Base-by-base conservation (phyloP, 2,329 filamentous ascomycete species). In the Cladosporium austrohemisphaericum region DNA sequence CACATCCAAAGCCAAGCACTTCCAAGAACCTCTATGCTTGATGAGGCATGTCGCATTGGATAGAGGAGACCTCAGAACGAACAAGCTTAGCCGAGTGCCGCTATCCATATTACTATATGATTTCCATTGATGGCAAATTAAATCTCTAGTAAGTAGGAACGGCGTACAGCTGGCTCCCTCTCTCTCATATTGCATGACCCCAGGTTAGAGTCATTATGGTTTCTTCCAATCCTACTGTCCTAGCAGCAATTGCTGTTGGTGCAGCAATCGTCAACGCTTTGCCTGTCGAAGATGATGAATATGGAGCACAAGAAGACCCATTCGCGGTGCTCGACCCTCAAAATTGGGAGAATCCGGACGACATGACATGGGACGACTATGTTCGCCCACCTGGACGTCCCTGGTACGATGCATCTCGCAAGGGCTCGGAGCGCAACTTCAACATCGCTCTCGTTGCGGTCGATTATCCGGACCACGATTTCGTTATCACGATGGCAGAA, bases 371-470 rank as follows among this genome's bases (percentile, higher is more conserved):
- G 74, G 68, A 58, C 5, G 74, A 79, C 52, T 79, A 70, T 55
- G 66, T 66, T 9, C 61, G 63, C 13, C 73, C 73, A 1, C 76
- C 76, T 0, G 71, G 69, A 1, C 76, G 73, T 1, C 69, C 67
- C 14, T 79, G 76, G 76, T 68, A 65, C 5, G 70, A 78, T 48
- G 67, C 74, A 2, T 57, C 60, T 0, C 65, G 61, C 26, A 72
- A 66, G 50, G 76, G 76, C 6, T 68, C 70, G 2, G 64, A 64
- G 26, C 69, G 76, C 14, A 78, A 79, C 64, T 79, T 79, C 66
- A 77, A 78, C 54, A 79, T 79, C 50, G 76, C 76, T 4, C 70
- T 79, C 52, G 71, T 79, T 20, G 67, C 72, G 1, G 68, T 79
- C 26, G 76, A 79, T 60, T 79, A 78, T 54, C 60, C 70, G 0